phyloP scores from a whole-genome alignment of 257 asterid genomes.

The Hygrophila difformis region DNA sequence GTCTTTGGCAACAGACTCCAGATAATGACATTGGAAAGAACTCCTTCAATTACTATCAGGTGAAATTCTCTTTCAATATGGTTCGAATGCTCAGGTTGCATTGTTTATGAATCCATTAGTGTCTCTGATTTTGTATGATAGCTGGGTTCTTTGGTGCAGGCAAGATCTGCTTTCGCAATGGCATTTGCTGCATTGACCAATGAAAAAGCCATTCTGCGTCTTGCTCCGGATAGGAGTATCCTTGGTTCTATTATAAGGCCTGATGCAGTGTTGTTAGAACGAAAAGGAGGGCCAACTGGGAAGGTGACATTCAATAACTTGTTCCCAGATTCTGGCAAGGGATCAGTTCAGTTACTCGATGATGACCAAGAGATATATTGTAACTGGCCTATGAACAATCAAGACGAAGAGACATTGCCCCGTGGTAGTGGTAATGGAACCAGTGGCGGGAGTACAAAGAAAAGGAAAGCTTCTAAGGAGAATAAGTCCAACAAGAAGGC shows the following conservation, averaged over 20 bases:
- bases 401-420: constrained; percentile 70
- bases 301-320: constrained; percentile 34
- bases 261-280: constrained; percentile 66
- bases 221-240: constrained; percentile 64
- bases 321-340: constrained; percentile 55
- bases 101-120: too few species aligned
- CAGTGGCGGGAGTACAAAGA: constrained; percentile 49
- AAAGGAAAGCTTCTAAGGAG: constrained; percentile 41
- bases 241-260: constrained; percentile 88
- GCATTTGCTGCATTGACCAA: constrained; percentile 69
- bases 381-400: constrained; percentile 61
- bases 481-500: constrained; percentile 32
- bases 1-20: constrained; percentile 50
- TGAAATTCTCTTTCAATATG: constrained; percentile 11
- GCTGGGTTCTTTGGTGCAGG: constrained; percentile 48
- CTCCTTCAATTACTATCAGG: constrained; percentile 91
- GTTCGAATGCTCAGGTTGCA: not conserved
- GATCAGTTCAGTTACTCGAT: constrained; percentile 27
- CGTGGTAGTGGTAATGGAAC: constrained; percentile 30
- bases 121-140: too few species aligned
- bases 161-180: constrained; percentile 83
- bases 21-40: constrained; percentile 91
- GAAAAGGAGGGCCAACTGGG: constrained; percentile 72
- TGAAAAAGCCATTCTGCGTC: constrained; percentile 39
- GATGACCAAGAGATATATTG: constrained; percentile 51